These are phyloP conservation scores for Amanita rimosa DNA, from an alignment of 768 basidiomycete species.

Conservation along the genomic window DNA sequence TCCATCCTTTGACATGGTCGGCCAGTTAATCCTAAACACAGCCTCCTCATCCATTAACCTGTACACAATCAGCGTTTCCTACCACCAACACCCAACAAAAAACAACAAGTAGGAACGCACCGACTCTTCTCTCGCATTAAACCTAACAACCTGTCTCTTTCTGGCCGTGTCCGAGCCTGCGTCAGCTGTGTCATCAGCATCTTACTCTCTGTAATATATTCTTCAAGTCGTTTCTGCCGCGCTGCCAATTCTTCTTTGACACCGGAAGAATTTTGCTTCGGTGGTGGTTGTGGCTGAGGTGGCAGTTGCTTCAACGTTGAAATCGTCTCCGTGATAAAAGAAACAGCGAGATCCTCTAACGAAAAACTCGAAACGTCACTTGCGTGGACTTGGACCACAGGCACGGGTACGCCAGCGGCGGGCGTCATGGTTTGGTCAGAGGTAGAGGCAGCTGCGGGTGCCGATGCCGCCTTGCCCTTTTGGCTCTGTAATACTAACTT, in stretches of 20 bases:
- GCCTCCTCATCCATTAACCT: constrained; percentile 25
- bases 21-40: constrained; percentile 28
- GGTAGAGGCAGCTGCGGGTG: background rate
- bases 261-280: background rate
- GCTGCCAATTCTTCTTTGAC: constrained; percentile 27
- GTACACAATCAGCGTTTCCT: constrained; percentile 7
- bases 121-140: constrained; percentile 39
- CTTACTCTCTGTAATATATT: constrained; percentile 44
- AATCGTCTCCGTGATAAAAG: constrained; percentile 48
- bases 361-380: constrained; percentile 16
- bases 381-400: constrained; percentile 5
- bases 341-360: constrained; percentile 44
- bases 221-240: constrained; percentile 35
- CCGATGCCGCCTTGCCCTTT: constrained; percentile 15
- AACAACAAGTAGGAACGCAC: constrained; percentile 28
- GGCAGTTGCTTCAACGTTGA: constrained; percentile 23
- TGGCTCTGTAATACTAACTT: constrained; percentile 28
- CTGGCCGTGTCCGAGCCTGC: constrained; percentile 36
- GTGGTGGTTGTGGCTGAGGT: background rate
- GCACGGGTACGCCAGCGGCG: background rate
- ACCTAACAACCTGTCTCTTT: constrained; percentile 34
- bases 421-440: background rate
- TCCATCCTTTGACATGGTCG: constrained; percentile 26
- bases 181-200: constrained; percentile 33
- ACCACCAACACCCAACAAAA: constrained; percentile 9